Base-by-base conservation (phyloP, 352 stramenopile genomes). In the Globisporangium barbulae region DNA sequence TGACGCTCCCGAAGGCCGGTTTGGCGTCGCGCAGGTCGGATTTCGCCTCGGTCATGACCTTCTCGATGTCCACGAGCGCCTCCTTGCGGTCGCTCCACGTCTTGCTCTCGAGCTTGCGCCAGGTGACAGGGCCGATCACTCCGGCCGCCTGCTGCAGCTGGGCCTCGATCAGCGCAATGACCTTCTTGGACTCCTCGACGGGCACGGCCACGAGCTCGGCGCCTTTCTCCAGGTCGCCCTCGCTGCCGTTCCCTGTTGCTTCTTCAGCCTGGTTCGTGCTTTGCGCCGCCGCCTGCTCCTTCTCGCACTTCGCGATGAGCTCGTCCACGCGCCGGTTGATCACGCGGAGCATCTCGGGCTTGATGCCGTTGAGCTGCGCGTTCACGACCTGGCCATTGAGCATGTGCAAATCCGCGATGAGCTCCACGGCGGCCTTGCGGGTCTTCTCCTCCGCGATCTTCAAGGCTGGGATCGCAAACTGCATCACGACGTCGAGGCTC, bases 41-140 rank as follows among this genome's bases (percentile, higher is more conserved):
- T 49, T 90, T 93, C 52, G 80, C 77, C 25, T 92, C 84, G 0
- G 70, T 78, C 47, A 94, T 82, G 22, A 63, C 74, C 30, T 88
- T 90, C 45, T 92, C 85, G 19, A 91, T 63, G 52, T 90, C 83
- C 5, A 89, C 69, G 3, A 94, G 69, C n/a, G 85, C 83, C 35
- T 94, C 85, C 57, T 91, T 91, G 25, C 85, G 75, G 63, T 94
- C 85, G 54, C 82, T 93, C 83, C 85, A 94, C 33, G 79, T 90
- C 64, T 92, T 93, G 63, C 83, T 91, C 41, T 88, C 81, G 45
- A 92, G 77, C 49, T 94, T 94, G 22, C 80, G 78, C 81, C 80
- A 92, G 17, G 67, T 68, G 4, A 94, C 85, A 2, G 85, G 85
- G 0, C 85, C 85, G 13, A 91, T 68, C 2, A 91, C 62, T 3